Base-by-base conservation (phyloP, 441 rosid genomes). In the Gossypium lobatum region DNA sequence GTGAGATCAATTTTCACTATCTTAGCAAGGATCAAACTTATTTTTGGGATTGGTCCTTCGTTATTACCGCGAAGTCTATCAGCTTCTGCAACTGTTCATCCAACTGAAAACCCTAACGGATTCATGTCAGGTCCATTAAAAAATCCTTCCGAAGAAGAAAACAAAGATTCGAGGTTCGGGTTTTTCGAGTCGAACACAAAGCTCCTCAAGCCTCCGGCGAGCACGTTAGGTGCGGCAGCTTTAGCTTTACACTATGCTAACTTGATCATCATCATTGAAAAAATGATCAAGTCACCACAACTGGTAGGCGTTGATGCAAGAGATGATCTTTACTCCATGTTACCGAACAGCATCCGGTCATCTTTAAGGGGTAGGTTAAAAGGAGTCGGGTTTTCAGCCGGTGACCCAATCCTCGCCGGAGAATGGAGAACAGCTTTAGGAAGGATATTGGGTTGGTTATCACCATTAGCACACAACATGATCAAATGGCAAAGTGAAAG, bases 401-500 rank as follows among this genome's bases (percentile, higher is more conserved):
- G 86, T 0, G 97, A 95, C 77, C 85, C 93, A 5, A 81, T 71
- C 3, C 86, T 95, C 1, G 99, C 98, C 75, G 84, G 82, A 11
- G 96, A 93, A 72, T 95, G 99, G 97, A 85, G 80, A 59, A 85
- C 85, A 0, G 99, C 99, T n/a, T 59, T 91, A 64, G 89, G 88
- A 45, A 77, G 91, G 83, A 90, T 95, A 21, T 81, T 91, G 74
- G 80, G 80, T 16, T 95, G 99, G 99, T 59, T 95, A 75, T 85
- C 96, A 1, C 99, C 97, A 1, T 48, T 95, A 73, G 98, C 96
- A 0, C 97, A 95, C 74, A 91, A 93, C 68, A 95, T 90, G 99
- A 90, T 95, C 4, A 91, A 85, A 82, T 95, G 99, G 98, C 98
- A 95, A 71, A 91, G 89, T 18, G 99, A 91, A 75, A 88, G 99